Conservation (phyloP, 257 asterid genomes). For the Scutellaria baicalensis region DNA sequence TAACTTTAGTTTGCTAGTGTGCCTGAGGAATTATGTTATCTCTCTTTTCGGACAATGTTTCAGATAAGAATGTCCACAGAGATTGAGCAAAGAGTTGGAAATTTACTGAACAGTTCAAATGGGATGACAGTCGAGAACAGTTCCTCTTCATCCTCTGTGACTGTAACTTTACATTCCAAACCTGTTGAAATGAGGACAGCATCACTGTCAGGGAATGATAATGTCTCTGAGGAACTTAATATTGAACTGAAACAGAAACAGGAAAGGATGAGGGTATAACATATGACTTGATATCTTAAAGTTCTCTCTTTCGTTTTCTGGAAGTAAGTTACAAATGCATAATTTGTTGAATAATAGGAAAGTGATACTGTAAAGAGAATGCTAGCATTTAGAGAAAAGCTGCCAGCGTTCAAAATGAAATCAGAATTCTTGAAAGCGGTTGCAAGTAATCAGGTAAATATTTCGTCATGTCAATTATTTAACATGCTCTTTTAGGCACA, state of each 20-base stretch:
- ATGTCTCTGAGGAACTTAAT: slow-evolving; percentile 40
- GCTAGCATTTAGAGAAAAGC: slow-evolving; percentile 79
- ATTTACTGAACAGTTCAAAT: slow-evolving; percentile 51
- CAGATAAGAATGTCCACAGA: slow-evolving; percentile 87
- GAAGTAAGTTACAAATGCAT: slow-evolving; percentile 8
- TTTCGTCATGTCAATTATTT: not conserved
- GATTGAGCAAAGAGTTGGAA: slow-evolving; percentile 73
- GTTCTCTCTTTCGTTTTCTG: slow-evolving; percentile 10
- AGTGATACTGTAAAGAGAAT: slow-evolving; percentile 56
- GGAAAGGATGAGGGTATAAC: slow-evolving; percentile 70
- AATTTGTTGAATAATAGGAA: slow-evolving; percentile 41
- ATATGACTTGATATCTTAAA: not conserved
- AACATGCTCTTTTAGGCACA: not conserved
- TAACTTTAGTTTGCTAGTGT: not conserved
- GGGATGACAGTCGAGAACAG: slow-evolving; percentile 24
- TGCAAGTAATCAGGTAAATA: slow-evolving; percentile 63
- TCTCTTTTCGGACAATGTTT: not conserved
- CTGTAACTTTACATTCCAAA: slow-evolving; percentile 37
- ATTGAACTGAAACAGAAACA: slow-evolving; percentile 65
- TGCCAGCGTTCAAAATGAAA: slow-evolving; percentile 79
- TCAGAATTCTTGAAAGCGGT: slow-evolving; percentile 80
- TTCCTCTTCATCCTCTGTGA: slow-evolving; percentile 40
- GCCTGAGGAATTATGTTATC: not conserved
- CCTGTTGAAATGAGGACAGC: slow-evolving; percentile 27
- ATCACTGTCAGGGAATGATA: slow-evolving; percentile 27